Conservation (phyloP, 495 filamentous ascomycete genomes). For the Talaromyces nanjingensis region DNA sequence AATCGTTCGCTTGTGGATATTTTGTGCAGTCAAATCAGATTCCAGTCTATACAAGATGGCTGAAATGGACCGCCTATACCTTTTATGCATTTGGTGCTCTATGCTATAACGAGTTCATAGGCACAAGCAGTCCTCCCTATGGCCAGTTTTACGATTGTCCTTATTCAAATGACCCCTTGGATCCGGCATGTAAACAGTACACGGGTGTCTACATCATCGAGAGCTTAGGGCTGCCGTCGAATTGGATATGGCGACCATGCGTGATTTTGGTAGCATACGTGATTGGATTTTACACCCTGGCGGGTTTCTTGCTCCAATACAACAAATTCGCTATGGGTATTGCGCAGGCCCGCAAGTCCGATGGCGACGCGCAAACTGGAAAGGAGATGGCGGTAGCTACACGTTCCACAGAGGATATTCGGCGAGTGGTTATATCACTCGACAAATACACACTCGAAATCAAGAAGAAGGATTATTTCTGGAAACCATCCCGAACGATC, state of each 20-base stretch:
- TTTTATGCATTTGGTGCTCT: constrained; percentile 65
- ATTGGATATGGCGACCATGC: constrained; percentile 60
- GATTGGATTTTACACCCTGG: constrained; percentile 47
- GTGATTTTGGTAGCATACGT: constrained; percentile 50
- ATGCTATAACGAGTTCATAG: constrained; percentile 61
- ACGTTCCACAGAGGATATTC: constrained; percentile 35
- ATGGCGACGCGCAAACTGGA: constrained; percentile 49
- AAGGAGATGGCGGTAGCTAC: constrained; percentile 51
- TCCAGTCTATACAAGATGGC: constrained; percentile 66
- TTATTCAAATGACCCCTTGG: constrained; percentile 41
- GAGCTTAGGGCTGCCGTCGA: constrained; percentile 52
- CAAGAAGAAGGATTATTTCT: constrained; percentile 46
- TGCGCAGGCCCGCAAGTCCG: constrained; percentile 44
- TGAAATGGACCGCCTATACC: constrained; percentile 50
- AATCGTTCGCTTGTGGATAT: constrained; percentile 63
- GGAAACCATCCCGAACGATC: constrained; percentile 37
- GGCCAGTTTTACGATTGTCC: constrained; percentile 64
- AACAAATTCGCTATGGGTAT: constrained; percentile 54
- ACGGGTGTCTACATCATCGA: constrained; percentile 61
- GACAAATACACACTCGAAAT: constrained; percentile 54
- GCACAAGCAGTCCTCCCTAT: constrained; percentile 23
- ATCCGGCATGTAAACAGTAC: constrained; percentile 58
- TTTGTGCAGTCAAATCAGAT: constrained; percentile 66
- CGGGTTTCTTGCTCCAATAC: constrained; percentile 51
- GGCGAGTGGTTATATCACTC: constrained; percentile 52